A percentile compares a stretch with the other conserved stretches of the same genome.
Conservation (phyloP, 345 rosid species). For the Salix suchowensis region DNA sequence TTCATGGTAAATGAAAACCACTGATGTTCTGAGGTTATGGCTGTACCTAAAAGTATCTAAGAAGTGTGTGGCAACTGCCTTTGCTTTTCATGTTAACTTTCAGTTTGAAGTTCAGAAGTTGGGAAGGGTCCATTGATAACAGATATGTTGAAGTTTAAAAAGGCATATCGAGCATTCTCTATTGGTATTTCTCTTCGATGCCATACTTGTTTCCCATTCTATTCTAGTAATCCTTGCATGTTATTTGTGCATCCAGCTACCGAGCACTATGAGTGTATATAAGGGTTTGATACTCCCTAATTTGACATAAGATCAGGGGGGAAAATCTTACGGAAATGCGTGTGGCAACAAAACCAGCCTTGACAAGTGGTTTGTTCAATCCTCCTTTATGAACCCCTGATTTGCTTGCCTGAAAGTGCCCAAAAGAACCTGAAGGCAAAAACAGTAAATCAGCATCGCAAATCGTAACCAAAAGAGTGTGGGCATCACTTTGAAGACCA, state of each 20-base stretch:
- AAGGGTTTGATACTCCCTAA: no score
- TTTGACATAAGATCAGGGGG: no score
- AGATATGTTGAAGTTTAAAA: not conserved
- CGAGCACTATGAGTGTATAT: no score
- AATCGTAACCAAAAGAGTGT: not conserved
- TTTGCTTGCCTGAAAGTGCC: slow-evolving; percentile 94
- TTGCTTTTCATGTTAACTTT: no score
- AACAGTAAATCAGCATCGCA: not conserved
- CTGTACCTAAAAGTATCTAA: no score
- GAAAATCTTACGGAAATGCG: slow-evolving; percentile 67
- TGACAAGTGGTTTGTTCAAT: slow-evolving; percentile 57
- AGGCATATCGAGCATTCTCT: not conserved
- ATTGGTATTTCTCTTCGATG: not conserved
- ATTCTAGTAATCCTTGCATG: no score
- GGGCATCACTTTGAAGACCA: not conserved
- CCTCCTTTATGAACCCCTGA: slow-evolving; percentile 96
- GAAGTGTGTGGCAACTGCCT: no score
- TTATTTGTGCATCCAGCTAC: no score
- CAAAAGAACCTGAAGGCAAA: slow-evolving; percentile 72
- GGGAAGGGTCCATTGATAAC: not conserved
- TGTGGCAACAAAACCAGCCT: slow-evolving; percentile 92
- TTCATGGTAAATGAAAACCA: no score
- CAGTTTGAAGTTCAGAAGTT: not conserved
- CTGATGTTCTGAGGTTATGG: no score
- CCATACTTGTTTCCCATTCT: no score